Evolutionary conservation across 2,329 filamentous ascomycete genomes (phyloP).

Genomic region (Ophiostoma piceae): DNA sequence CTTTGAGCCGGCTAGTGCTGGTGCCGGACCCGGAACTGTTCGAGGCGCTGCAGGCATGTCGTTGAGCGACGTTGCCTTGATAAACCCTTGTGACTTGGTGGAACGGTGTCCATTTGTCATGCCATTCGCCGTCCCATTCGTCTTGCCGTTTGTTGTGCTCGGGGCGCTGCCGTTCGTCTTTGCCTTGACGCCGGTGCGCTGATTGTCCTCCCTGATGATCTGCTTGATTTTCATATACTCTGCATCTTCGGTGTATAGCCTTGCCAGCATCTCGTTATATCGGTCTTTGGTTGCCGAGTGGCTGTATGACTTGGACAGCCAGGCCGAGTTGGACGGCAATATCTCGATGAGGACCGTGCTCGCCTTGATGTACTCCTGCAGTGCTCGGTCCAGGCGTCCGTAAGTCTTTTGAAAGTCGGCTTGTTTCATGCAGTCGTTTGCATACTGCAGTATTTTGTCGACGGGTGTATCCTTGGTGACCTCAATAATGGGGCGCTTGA

Average conservation of each 20-base stretch:
- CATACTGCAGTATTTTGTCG: conserved; percentile 49
- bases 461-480: conserved; percentile 48
- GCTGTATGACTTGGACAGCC: conserved; percentile 41
- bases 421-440: conserved; percentile 50
- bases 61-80: background rate
- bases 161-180: conserved; percentile 25
- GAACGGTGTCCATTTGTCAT: conserved; percentile 21
- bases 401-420: conserved; percentile 60
- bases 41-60: background rate
- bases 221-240: conserved; percentile 55
- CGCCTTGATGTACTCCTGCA: conserved; percentile 78
- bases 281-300: conserved; percentile 31
- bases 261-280: conserved; percentile 47
- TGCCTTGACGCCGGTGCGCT: conserved; percentile 54
- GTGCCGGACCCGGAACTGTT: background rate
- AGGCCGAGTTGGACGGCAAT: conserved; percentile 72
- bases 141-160: background rate
- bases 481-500: conserved; percentile 33
- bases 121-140: background rate
- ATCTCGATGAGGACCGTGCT: conserved; percentile 71
- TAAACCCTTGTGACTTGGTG: conserved; percentile 14
- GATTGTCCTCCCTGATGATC: conserved; percentile 59
- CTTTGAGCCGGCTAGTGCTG: conserved; percentile 25
- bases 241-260: conserved; percentile 44
- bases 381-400: conserved; percentile 65